These are phyloP conservation scores for Ochromonas danica DNA, from an alignment of 108 stramenopile species.

Conservation along the genomic window DNA sequence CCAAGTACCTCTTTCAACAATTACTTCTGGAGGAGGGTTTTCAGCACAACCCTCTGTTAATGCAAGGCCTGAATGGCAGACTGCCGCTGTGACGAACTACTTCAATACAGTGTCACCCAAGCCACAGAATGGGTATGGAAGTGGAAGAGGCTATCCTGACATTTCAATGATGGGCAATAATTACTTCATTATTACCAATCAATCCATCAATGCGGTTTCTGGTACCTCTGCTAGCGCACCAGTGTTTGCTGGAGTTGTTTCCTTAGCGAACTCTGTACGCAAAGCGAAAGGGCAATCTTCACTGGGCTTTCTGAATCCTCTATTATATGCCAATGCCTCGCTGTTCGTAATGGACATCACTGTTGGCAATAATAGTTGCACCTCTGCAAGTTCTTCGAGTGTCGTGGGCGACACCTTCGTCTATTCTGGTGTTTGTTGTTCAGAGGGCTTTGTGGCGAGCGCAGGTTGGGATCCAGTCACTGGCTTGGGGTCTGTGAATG, in stretches of 20 bases:
- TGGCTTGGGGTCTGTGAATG: too few species aligned
- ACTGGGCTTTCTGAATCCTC: slow-evolving; percentile 45
- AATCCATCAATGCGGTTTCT: slow-evolving; percentile 1
- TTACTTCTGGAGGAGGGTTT: too few species aligned
- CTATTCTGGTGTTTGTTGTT: slow-evolving; percentile 18
- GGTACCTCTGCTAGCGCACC: slow-evolving; percentile 40
- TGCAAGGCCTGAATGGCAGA: too few species aligned
- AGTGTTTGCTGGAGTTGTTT: slow-evolving; percentile 32
- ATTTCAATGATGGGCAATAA: slow-evolving; percentile 34
- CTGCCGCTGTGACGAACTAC: too few species aligned
- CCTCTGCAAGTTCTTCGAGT: too few species aligned
- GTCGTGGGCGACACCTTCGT: too few species aligned
- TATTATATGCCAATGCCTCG: slow-evolving; percentile 41
- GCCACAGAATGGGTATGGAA: too few species aligned
- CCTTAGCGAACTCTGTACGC: slow-evolving; percentile 34
- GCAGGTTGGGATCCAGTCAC: slow-evolving; percentile 46
- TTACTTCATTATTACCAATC: slow-evolving; percentile 24
- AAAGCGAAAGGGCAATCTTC: slow-evolving; percentile 6
- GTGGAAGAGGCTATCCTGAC: slow-evolving; percentile 45
- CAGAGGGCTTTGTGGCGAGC: slow-evolving; percentile 36
- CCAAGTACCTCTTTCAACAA: too few species aligned
- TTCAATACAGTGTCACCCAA: too few species aligned
- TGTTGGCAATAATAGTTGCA: slow-evolving; percentile 17
- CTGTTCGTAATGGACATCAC: too few species aligned
- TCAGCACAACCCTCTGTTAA: too few species aligned